Evolutionary conservation across 2,329 filamentous ascomycete species (phyloP), one percentile per base, ranked within the genome.

Genomic region (Colletotrichum plurivorum): DNA sequence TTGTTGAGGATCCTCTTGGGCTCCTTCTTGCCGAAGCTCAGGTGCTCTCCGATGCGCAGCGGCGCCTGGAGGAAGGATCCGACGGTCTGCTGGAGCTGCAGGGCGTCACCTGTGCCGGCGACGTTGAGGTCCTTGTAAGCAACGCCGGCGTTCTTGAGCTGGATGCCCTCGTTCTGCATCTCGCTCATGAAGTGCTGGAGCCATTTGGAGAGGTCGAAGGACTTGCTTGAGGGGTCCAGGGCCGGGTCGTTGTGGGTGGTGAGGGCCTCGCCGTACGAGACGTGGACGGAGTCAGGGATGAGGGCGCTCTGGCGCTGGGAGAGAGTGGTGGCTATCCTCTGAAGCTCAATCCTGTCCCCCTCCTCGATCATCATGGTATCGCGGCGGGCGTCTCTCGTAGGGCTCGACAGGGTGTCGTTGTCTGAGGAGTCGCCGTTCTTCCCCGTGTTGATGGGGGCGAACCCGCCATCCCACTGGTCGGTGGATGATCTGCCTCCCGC

Each of bases 1-100:
- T 85, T 80, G 39, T 84, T 83, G 18, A 93, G 79, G 70, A 93
- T 93, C 41, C 89, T 85, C 71, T 89, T 91, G 13, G 79, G 82
- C 39, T 81, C 73, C 68, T 84, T 81, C 53, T 79, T 80, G 1
- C 76, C 76, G 15, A 81, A 83, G 22, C 82, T 85, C 57, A 92
- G 82, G 49, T 86, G 79, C 65, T 93, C 87, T 1, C 85, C 82
- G 0, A 88, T 75, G 1, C 88, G 84, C 22, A 93, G 79, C 0
- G 90, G 92, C 0, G 87, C 82, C 69, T 87, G 77, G 22, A 93
- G 76, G 8, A 89, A 78, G 1, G 89, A 89, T 2, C 82, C 84
- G 3, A 94, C 89, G 2, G 88, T 93, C 63, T 89, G 83, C 75
- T 94, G 92, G 1, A 93, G 81, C 71, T 93, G 90, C 25, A 94